phyloP scores from a whole-genome alignment of 441 rosid species.

The Jatropha multifida region DNA sequence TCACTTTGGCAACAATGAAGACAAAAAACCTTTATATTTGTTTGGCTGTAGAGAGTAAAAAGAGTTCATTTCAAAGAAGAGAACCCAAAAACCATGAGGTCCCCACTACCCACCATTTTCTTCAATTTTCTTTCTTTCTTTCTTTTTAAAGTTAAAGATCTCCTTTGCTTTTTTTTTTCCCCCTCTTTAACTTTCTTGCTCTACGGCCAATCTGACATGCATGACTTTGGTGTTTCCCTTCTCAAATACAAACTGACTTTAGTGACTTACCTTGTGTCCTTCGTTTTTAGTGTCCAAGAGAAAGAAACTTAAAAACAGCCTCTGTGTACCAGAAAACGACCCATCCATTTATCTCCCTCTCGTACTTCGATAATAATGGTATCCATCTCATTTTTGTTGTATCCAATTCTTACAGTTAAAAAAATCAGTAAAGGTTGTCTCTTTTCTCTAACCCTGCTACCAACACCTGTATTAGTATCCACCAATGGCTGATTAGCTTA shows the following conservation, averaged over 20 bases:
- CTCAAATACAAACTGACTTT: constrained; percentile 33
- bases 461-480: too few relatives aligned
- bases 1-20: constrained; percentile 7
- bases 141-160: too few relatives aligned
- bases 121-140: background rate
- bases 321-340: constrained; percentile 49
- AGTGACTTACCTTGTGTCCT: background rate
- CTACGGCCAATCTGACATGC: constrained; percentile 44
- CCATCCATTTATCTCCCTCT: constrained; percentile 33
- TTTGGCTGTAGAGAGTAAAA: constrained; percentile 7
- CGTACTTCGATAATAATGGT: constrained; percentile 42
- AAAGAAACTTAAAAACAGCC: constrained; percentile 7
- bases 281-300: constrained; percentile 23
- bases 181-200: background rate
- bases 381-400: constrained; percentile 34
- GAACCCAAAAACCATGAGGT: constrained; percentile 22
- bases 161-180: background rate
- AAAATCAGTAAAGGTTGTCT: background rate
- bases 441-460: background rate
- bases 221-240: constrained; percentile 38
- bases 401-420: background rate
- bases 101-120: constrained; percentile 27
- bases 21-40: constrained; percentile 7
- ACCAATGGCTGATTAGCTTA: too few relatives aligned
- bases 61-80: background rate